Evolutionary conservation across 2,329 filamentous ascomycete species (phyloP).

Genomic region (Xylogone sp.): DNA sequence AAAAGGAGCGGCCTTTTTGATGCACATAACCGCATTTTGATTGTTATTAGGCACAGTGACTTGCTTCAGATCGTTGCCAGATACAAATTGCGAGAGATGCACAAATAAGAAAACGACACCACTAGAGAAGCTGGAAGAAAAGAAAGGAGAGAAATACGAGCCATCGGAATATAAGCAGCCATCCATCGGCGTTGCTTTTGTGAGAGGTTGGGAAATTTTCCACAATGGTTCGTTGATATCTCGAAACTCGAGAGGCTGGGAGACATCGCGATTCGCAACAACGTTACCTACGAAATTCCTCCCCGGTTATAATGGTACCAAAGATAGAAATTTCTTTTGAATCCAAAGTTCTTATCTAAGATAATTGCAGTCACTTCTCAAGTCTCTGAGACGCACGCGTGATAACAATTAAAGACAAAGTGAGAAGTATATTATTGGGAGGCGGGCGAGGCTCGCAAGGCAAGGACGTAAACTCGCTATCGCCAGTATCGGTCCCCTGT

Average conservation of each 20-base stretch:
- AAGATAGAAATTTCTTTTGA: background rate
- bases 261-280: background rate
- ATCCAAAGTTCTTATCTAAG: background rate
- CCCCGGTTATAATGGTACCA: background rate
- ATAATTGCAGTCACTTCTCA: no score
- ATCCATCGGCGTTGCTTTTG: constrained; percentile 9
- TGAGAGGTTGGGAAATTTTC: constrained; percentile 19
- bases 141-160: constrained; percentile 5
- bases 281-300: background rate
- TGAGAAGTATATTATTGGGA: no score
- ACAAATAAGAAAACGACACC: constrained; percentile 7
- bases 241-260: constrained; percentile 10
- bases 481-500: no score
- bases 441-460: no score
- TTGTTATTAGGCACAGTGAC: background rate
- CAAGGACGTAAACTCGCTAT: no score
- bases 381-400: no score
- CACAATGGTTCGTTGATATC: constrained; percentile 17
- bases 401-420: no score
- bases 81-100: constrained; percentile 3
- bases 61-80: background rate
- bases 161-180: constrained; percentile 16
- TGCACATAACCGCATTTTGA: constrained; percentile 22
- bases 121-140: constrained; percentile 9
- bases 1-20: constrained; percentile 18